Evolutionary conservation across 306 rosid species (phyloP), one percentile per base, ranked within the genome.

Genomic region (Cercis canadensis): DNA sequence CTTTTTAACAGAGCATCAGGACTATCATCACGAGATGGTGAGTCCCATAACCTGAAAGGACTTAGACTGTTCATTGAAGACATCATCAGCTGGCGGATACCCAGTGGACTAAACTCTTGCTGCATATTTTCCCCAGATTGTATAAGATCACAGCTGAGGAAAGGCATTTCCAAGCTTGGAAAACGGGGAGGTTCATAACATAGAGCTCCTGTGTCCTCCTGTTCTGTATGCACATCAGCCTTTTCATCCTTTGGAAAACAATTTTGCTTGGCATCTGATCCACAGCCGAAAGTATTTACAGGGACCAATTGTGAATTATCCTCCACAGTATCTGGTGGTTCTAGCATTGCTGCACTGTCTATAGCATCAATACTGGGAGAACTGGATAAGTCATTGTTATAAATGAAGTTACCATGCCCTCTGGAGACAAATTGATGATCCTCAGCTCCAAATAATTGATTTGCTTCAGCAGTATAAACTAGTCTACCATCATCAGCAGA

Each of bases 91-190:
- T 85, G 96, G 62, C 99, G 97, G 59, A 95, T 95, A 61, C 99
- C 99, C 3, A 95, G 87, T 8, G 99, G 99, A 78, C 99, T 95
- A 69, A 89, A 95, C 50, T 95, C 99, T 85, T 95, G 99, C 78
- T 87, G 99, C 88, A 86, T 85, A 73, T 95, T 96, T 56, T 83
- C 74, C 33, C 96, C 87, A 34, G 88, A 70, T 73, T 90, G 96
- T 77, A 77, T 54, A 79, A 95, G 99, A 86, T 95, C 99, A 72
- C 99, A 95, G 78, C 96, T 95, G 45, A 95, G 84, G 83, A 95
- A 95, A 62, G 99, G 99, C 72, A 85, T 64, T 74, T 95, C 99
- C 84, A 83, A 77, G 71, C 96, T 87, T 40, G 99, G 97, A 78
- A 95, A 92, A 45, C 96, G 93, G 64, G 99, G 99, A 32, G 99